Evolutionary conservation across 225 moss, liverwort and hornwort genomes (phyloP), one percentile per base, ranked within the genome.

Genomic region (Thuidium tamariscinum): DNA sequence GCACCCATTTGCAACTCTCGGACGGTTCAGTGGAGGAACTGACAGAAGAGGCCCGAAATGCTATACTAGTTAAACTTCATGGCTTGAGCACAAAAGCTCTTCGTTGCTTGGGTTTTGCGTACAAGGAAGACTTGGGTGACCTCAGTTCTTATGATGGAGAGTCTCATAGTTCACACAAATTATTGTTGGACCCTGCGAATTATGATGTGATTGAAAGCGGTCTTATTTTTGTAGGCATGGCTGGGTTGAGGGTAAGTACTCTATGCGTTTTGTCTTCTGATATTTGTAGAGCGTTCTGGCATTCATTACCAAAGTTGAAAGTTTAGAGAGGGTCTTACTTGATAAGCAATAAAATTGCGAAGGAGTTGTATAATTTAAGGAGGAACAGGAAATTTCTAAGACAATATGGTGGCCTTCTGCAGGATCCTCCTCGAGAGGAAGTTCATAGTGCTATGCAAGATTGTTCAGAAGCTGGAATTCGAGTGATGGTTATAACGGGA

Each of bases 371-470:
- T 51, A 17, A 72, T 61, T 36, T 73, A 48, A 72, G 25, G 64
- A 34, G 57, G 49, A 25, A 32, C 29, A 49, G 26, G 32, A 80
- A 49, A 22, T 79, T 82, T 62, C 48, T 74, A 49, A 83, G 49
- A 87, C 71, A 42, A 39, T 48, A 17, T 88, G 82, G 55, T 77
- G 77, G 26, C 39, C 16, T 72, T 85, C 34, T 84, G 37, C 93
- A 97, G 97, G 97, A 97, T 86, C 97, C 96, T 78, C 97, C 96
- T 61, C 91, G 96, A 82, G 92, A 93, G 87, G 97, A 97, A 89
- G 97, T 97, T 23, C 82, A 75, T 71, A 84, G 88, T 65, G 97
- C 96, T 42, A 97, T 97, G 59, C 89, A 94, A 55, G 97, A 95
- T 68, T 97, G 96, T 84, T 87, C 93, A 9, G 95, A 96, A 84